phyloP scores from a whole-genome alignment of 345 rosid genomes.

The Jatropha curcas region DNA sequence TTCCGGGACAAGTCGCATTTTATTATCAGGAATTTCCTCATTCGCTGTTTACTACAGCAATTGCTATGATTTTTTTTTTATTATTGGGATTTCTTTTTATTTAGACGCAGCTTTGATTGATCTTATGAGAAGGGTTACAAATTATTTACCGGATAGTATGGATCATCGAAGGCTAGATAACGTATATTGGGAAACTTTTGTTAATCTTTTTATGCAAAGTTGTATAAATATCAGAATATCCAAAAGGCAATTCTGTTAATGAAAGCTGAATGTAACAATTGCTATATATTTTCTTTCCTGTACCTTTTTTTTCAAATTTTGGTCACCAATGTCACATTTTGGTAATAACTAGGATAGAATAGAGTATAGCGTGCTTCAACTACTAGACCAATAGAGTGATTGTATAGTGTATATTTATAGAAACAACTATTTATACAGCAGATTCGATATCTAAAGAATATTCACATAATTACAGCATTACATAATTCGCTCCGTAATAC shows the following conservation, averaged over 20 bases:
- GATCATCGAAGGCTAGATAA: conserved; percentile 40
- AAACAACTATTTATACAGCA: no score
- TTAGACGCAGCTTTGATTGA: conserved; percentile 37
- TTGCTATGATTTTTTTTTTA: conserved; percentile 47
- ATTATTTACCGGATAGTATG: conserved; percentile 47
- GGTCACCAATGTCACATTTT: no score
- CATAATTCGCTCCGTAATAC: no score
- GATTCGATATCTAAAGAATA: no score
- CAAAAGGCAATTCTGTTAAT: background rate
- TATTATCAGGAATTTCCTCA: conserved; percentile 49
- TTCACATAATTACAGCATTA: no score
- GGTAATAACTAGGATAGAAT: no score
- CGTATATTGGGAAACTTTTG: conserved; percentile 21
- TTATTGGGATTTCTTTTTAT: conserved; percentile 38
- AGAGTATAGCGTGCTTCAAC: no score
- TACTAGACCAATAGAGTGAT: no score
- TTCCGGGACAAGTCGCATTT: conserved; percentile 41
- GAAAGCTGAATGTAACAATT: no score
- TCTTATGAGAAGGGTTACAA: conserved; percentile 32
- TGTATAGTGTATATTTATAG: no score
- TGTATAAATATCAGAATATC: conserved; percentile 7
- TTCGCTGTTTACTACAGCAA: conserved; percentile 38
- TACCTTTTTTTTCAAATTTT: no score
- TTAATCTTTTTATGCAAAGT: conserved; percentile 2
- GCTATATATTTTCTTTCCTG: no score